Base-by-base conservation (phyloP, 2,329 filamentous ascomycete genomes). In the Rhexocercosporidium sp. region DNA sequence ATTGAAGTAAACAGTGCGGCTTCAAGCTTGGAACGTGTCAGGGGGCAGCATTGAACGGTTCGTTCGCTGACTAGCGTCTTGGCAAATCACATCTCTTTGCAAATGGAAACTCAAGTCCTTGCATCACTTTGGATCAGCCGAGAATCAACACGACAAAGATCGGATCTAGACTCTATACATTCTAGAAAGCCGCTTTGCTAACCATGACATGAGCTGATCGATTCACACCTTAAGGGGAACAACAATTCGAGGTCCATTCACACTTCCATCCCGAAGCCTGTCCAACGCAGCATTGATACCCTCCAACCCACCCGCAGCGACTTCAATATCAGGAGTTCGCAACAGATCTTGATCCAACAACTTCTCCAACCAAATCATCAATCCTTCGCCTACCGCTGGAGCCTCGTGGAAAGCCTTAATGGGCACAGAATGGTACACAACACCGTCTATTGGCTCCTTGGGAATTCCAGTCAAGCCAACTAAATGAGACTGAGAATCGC, bases 341-440 rank as follows among this genome's bases (percentile, higher is more conserved):
- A 94, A 73, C 0, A 82, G 75, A 0, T 83, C 81, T 0, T 82
- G 79, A 9, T 83, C 80, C 7, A 94, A 77, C n/a, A 94, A 77
- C 27, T 82, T 79, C 75, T 93, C 91, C 29, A 93, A 79, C 91
- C 91, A 94, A 1, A 80, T 75, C 14, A 88, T 87, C 63, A 93
- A 75, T 0, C 82, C 82, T 69, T 88, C 85, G 0, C 92, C 92
- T 0, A 93, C 81, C 1, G 82, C 81, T 0, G 87, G 85, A 0
- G 89, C 83, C 66, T 90, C 88, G 74, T 94, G 92, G 74, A 92
- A 94, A 3, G 92, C 74, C 77, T 94, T 94, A 69, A 94, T 92
- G 0, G 91, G 91, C 0, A 94, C 88, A 0, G 73, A 71, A 62
- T 76, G 74, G 57, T 74, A 75, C 8, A 69, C 67, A 12, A 76